Evolutionary conservation across 371 early-diverging fungal species (phyloP), one percentile per base, ranked within the genome.

Genomic region (Mucor circinelloides): DNA sequence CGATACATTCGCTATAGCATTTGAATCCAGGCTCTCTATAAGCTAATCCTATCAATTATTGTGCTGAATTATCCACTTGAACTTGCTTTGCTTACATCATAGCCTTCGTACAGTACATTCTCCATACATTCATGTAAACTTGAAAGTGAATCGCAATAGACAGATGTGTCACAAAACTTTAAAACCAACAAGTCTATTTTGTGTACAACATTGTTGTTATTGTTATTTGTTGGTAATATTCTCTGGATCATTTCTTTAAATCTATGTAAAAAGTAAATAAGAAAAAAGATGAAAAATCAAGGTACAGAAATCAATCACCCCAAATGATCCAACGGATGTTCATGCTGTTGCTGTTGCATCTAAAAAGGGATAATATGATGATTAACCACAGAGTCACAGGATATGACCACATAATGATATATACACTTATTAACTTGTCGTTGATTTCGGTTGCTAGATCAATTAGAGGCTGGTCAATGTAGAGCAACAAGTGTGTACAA

Each of bases 401-500:
- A 50, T 66, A 59, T 59, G 64, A 63, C 38, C 44, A 44, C 44
- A 60, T 60, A 7, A 63, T 63, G 55, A 63, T 54, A n/a, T n/a
- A 30, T 28, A 60, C 56, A 46, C 48, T 4, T 52, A 27, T 13
- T n/a, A 31, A 46, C 3, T 21, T 8, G 21, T 36, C 15, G 21
- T 48, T 50, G 30, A 13, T 32, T 36, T 19, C 38, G 48, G 30
- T 6, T 15, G 25, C 13, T 50, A 44, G 34, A 30, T 55, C 40
- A 19, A 67, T 38, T 0, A 67, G n/a, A 1, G 63, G 32, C 6
- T 38, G 64, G 36, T 71, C 71, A 28, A 76, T 59, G 54, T 70
- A 76, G 12, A 76, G 42, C 17, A 74, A 27, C 23, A 76, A 30
- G 56, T 73, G 71, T 9, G 64, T 66, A 30, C 64, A 63, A 23